A percentile compares a stretch with the other conserved stretches of the same genome.
These are phyloP conservation scores for Amoebophrya sp. DNA, from an alignment of 169 alveolate genomes.

Conservation along the genomic window DNA sequence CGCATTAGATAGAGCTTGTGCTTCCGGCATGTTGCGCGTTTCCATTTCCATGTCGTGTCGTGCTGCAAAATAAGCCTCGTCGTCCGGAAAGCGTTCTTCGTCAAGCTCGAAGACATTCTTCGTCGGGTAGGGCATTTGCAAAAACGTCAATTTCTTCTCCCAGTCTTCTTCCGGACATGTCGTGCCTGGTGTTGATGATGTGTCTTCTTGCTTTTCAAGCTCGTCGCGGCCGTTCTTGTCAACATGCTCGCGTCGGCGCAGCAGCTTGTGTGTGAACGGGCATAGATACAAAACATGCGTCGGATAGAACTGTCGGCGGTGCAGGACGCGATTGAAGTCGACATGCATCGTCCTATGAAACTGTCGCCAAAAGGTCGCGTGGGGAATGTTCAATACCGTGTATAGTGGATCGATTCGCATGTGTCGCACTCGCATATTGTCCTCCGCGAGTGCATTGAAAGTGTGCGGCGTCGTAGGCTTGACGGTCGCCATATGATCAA, in stretches of 20 bases:
- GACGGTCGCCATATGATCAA: no score
- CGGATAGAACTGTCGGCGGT: not conserved
- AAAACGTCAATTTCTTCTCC: not conserved
- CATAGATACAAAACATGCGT: not conserved
- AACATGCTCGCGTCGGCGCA: not conserved
- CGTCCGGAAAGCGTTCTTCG: not conserved
- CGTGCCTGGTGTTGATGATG: no score
- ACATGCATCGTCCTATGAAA: not conserved
- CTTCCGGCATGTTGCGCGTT: not conserved
- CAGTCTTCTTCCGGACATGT: not conserved
- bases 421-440: no score
- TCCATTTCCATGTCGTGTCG: not conserved
- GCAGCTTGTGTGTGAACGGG: not conserved
- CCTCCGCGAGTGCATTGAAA: no score
- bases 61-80: not conserved
- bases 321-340: not conserved
- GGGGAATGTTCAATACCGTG: not conserved
- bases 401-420: not conserved
- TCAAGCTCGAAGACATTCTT: not conserved
- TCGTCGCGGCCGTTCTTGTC: not conserved
- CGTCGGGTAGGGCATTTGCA: constrained; percentile 14
- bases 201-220: not conserved
- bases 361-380: not conserved
- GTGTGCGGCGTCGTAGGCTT: no score
- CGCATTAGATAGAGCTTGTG: no score